Evolutionary conservation across 345 rosid species (phyloP), one percentile per base, ranked within the genome.

Genomic region (Theobroma cacao): DNA sequence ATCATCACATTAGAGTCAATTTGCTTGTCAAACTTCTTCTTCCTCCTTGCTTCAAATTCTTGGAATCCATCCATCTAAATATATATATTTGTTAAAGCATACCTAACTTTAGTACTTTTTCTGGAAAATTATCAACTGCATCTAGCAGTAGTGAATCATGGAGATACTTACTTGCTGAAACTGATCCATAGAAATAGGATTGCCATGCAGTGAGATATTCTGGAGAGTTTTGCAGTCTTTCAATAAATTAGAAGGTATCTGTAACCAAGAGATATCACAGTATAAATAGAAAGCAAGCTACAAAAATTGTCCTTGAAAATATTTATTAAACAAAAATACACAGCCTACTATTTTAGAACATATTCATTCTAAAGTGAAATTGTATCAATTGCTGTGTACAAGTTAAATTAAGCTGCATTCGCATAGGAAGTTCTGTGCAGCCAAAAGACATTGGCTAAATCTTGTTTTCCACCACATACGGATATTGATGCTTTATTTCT

Each of bases 1-100:
- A 95, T 93, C 98, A 95, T 93, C 88, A 95, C 96, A 72, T 95
- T 95, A 1, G 96, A 91, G 85, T 95, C 99, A 24, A 95, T 93
- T 79, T 93, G 99, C 85, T 95, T 93, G 87, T 95, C 99, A 61
- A 92, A 93, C 80, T 95, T 95, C 88, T 84, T 92, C 88, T 88
- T 95, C 82, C 99, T 91, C 89, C 98, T 89, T 61, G 86, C 90
- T 87, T 95, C 98, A 78, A 93, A 95, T 75, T 93, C 98, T 62
- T 80, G 86, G 81, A 91, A 95, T 74, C 99, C 99, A 79, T 92
- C 96, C 96, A 95, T 92, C 98, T 95, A 82, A 36, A 59, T 41
- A 45, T 4, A 24, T 9, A 3, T 3, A 26, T 34, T 20, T 38
- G 11, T 53, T 30, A 63, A 52, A 76, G 9, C 24, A 50, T 8